These are phyloP conservation scores for Ajuga chamaepitys DNA, from an alignment of 257 asterid species.

Conservation along the genomic window DNA sequence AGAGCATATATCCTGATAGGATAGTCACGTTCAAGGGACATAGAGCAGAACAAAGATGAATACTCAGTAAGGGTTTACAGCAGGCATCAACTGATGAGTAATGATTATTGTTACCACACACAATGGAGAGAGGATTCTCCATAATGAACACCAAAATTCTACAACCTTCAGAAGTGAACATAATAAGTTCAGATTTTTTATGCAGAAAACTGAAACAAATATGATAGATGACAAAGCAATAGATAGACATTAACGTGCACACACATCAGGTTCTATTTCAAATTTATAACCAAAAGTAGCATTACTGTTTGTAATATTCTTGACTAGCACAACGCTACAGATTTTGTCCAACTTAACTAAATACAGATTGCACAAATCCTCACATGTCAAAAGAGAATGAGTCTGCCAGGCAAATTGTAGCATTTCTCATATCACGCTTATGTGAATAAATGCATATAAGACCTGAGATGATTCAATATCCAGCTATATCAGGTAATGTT, in stretches of 20 bases:
- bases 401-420: not conserved
- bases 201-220: not conserved
- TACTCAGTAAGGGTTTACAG: not conserved
- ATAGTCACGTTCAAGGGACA: constrained; percentile 1
- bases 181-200: not conserved
- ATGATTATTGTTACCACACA: not conserved
- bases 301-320: not conserved
- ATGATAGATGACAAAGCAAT: not conserved
- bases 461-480: not conserved
- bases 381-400: not conserved
- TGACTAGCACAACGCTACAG: not conserved
- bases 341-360: not conserved
- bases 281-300: not conserved
- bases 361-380: not conserved
- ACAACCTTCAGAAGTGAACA: not conserved
- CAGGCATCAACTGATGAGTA: not conserved
- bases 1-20: constrained; percentile 3
- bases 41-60: not conserved
- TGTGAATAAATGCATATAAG: not conserved
- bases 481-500: not conserved
- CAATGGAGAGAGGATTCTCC: not conserved
- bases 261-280: constrained; percentile 2
- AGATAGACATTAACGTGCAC: not conserved
- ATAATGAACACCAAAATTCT: not conserved
- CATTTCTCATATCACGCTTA: not conserved